Evolutionary conservation across 2,329 filamentous ascomycete genomes (phyloP), one percentile per base, ranked within the genome.

Genomic region (Aspergillus chevalieri): DNA sequence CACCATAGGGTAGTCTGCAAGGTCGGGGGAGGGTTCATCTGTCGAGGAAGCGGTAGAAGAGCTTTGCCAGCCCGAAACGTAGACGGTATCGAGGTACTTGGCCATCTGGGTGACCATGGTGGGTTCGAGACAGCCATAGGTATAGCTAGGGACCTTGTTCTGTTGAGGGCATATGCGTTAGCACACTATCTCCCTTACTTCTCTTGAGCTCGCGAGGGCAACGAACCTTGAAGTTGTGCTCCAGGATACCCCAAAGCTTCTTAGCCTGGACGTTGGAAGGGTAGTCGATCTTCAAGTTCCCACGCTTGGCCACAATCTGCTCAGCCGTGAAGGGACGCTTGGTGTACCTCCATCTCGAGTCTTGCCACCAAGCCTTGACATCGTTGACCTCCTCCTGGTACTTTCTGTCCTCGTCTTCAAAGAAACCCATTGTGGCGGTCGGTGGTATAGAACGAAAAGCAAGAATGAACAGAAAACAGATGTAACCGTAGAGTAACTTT

Each of bases 51-150:
- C 93, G 6, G 93, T 98, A 21, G 91, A 96, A 1, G 92, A 97
- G 57, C 89, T 95, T 74, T 98, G 93, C 93, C 93, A 98, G 57
- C 93, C 93, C 48, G 93, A 97, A 54, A 98, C 93, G 71, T 98
- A 98, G 68, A 98, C 89, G 30, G 93, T 98, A 68, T 98, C 93
- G 54, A 98, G 80, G 72, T 94, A 97, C 74, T 97, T 95, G 63
- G 92, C 92, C 93, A 98, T 98, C 73, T 98, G 93, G 24, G 93
- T 97, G 68, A 98, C 82, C 88, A 96, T 96, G 49, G 95, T 95
- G 9, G 93, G 93, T 68, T 98, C 93, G 57, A 98, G 79, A 74
- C 93, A 97, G 65, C 93, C 93, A 68, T 96, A 98, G 50, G 93
- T 98, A 76, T 86, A 95, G 73, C 89, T 94, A 44, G 88, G 88